Conservation (phyloP, 208 protist genomes). For the Crithidia mellificae region DNA sequence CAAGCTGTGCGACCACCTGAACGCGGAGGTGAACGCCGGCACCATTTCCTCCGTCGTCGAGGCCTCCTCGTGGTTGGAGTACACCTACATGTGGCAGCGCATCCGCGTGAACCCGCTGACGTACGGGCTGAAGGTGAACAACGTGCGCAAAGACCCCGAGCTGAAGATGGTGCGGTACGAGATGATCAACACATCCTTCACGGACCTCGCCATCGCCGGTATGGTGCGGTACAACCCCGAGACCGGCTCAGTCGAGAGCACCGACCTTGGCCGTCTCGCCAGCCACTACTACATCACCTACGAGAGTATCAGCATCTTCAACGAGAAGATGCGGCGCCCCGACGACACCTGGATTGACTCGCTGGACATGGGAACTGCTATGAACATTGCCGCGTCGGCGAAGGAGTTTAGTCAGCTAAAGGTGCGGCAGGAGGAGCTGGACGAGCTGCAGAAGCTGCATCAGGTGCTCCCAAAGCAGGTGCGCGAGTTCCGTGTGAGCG, state of each 20-base stretch:
- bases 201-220: slow-evolving; percentile 90
- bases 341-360: slow-evolving; percentile 84
- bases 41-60: slow-evolving; percentile 97
- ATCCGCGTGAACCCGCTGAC: slow-evolving; percentile 96
- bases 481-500: slow-evolving; percentile 66
- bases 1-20: slow-evolving; percentile 97
- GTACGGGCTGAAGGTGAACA: slow-evolving; percentile 95
- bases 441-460: slow-evolving; percentile 92
- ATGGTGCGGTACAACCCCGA: slow-evolving; percentile 98
- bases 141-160: slow-evolving; percentile 91
- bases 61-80: slow-evolving; percentile 95
- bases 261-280: slow-evolving; percentile 96
- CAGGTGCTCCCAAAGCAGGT: slow-evolving; percentile 57
- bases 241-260: slow-evolving; percentile 94
- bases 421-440: slow-evolving; percentile 95
- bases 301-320: slow-evolving; percentile 95
- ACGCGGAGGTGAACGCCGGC: slow-evolving; percentile 97
- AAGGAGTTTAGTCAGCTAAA: slow-evolving; percentile 97
- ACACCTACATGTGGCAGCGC: slow-evolving; percentile 98
- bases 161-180: slow-evolving; percentile 91
- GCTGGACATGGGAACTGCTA: slow-evolving; percentile 91
- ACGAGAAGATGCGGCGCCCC: slow-evolving; percentile 86
- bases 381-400: slow-evolving; percentile 92
- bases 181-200: slow-evolving; percentile 95
- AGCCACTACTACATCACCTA: slow-evolving; percentile 98